Evolutionary conservation across 225 moss, liverwort and hornwort species (phyloP), one percentile per base, ranked within the genome.

Genomic region (Marchantia paleacea): DNA sequence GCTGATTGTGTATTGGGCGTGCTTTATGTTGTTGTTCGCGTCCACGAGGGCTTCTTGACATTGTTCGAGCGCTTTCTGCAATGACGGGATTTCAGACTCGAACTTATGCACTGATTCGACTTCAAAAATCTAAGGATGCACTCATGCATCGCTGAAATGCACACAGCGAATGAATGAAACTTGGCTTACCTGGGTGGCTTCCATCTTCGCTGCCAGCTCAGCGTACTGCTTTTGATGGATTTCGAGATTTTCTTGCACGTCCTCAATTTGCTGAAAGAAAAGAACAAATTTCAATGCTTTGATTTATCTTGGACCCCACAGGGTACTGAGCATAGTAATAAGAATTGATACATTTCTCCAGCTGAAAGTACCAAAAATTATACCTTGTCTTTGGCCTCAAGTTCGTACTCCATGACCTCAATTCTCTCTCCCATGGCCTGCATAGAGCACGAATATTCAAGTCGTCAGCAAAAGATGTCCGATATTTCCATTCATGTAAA

Each of bases 381-480:
- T 78, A 96, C 96, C 94, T 97, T 95, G 76, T 93, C 91, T 75
- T 90, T 90, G 0, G 83, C 22, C 53, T 97, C 97, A 64, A 97
- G 84, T 65, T 93, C 95, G 31, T 87, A 90, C 76, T 91, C 92
- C 87, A 97, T 87, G 10, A 76, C 87, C 80, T 97, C 97, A 7
- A 93, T 90, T 82, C 85, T 92, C 73, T 97, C 97, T 74, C 80
- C 81, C 95, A 92, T 93, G 47, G 86, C 85, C 96, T 96, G 88
- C 78, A 66, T 11, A 73, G 39, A 76, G 7, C n/a, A 55, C 5
- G 0, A 24, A 15, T n/a, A 22, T n/a, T 50, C 50, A 12, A 10
- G 3, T 2, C 72, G n/a, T 72, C 18, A 52, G 72, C n/a, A 18
- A 8, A 52, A 2, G 0, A 51, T 24, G 9, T 8, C 24, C 62